Conservation (phyloP, 495 filamentous ascomycete genomes). For the Penicillium malachiteum region DNA sequence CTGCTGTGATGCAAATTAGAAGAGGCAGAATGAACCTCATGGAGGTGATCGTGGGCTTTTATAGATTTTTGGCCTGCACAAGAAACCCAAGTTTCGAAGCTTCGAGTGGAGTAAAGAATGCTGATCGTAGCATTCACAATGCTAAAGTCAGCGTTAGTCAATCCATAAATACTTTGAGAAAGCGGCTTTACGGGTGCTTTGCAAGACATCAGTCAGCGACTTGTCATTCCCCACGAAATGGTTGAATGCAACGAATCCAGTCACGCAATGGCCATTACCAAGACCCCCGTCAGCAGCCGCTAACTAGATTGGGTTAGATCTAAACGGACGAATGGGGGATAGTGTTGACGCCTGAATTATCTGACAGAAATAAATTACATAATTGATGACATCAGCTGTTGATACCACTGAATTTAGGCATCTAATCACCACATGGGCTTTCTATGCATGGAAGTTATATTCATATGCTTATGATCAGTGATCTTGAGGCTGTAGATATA, state of each 20-base stretch:
- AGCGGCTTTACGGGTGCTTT: constrained; percentile 20
- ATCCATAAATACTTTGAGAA: constrained; percentile 12
- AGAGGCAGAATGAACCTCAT: constrained; percentile 46
- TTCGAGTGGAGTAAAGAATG: constrained; percentile 14
- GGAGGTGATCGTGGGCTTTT: constrained; percentile 30
- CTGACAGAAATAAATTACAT: background rate
- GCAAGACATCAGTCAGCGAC: constrained; percentile 32
- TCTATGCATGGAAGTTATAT: too few relatives aligned
- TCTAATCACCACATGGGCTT: too few relatives aligned
- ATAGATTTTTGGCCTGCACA: constrained; percentile 18
- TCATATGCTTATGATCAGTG: too few relatives aligned
- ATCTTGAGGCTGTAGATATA: too few relatives aligned
- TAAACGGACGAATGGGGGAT: background rate
- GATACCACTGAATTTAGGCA: too few relatives aligned
- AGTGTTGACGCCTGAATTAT: background rate
- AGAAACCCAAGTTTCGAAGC: constrained; percentile 13
- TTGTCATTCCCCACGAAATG: background rate
- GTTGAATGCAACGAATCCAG: constrained; percentile 3
- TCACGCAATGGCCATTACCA: constrained; percentile 22
- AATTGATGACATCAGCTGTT: background rate
- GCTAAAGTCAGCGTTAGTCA: constrained; percentile 28
- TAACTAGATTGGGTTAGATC: constrained; percentile 2
- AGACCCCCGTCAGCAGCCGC: constrained; percentile 30
- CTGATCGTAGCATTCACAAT: constrained; percentile 9
- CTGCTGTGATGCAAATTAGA: constrained; percentile 46